phyloP scores from a whole-genome alignment of 805 yeast genomes.

The Candida golubevii region DNA sequence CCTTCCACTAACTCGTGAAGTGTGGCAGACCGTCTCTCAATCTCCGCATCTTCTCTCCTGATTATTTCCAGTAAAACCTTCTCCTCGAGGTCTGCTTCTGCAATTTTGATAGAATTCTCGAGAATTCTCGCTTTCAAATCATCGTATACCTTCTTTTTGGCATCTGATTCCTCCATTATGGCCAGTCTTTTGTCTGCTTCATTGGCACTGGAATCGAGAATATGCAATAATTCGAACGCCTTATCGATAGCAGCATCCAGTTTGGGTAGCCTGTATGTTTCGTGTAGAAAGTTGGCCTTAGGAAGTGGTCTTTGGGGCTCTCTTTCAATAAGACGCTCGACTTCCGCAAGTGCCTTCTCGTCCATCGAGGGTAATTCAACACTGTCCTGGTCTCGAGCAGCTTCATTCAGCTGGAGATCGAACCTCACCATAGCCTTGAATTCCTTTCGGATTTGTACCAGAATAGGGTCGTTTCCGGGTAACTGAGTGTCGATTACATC shows the following conservation, averaged over 20 bases:
- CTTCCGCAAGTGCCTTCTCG: constrained; percentile 20
- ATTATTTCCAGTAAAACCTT: constrained; percentile 6
- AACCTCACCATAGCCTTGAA: constrained; percentile 35
- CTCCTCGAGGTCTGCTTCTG: constrained; percentile 17
- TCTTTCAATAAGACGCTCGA: constrained; percentile 17
- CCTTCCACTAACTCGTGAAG: constrained; percentile 25
- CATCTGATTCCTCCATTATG: constrained; percentile 1
- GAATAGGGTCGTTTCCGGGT: not conserved
- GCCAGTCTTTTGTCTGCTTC: constrained; percentile 5
- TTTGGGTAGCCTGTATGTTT: constrained; percentile 9
- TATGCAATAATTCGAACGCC: constrained; percentile 18
- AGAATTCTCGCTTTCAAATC: not conserved
- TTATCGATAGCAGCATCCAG: constrained; percentile 16
- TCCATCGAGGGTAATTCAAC: constrained; percentile 26
- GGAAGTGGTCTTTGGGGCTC: constrained; percentile 4
- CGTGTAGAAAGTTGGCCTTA: not conserved
- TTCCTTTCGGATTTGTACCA: constrained; percentile 28
- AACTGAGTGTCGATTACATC: constrained; percentile 11
- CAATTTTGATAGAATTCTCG: constrained; percentile 3
- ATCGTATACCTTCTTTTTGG: not conserved
- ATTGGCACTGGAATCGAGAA: constrained; percentile 10
- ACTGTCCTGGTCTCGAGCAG: constrained; percentile 5
- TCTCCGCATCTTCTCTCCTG: constrained; percentile 18
- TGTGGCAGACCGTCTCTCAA: constrained; percentile 17
- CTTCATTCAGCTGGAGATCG: constrained; percentile 29